Conservation (phyloP, 2,329 filamentous ascomycete species). For the Aspergillus puulaauensis region DNA sequence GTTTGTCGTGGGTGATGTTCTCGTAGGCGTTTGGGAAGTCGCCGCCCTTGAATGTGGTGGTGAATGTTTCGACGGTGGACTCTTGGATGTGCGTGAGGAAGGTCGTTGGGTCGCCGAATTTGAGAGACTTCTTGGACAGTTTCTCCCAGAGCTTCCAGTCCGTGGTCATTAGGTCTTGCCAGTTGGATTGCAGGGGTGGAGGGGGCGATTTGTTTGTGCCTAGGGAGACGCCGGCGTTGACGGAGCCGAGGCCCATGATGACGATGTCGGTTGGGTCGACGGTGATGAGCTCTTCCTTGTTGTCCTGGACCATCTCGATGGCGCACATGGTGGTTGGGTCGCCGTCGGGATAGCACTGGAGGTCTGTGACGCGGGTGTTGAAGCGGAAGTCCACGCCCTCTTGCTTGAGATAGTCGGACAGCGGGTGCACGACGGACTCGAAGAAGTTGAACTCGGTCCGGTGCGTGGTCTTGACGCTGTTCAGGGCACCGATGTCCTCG, state of each 20-base stretch:
- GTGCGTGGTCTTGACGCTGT: slow-evolving; percentile 21
- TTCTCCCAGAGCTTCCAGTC: slow-evolving; percentile 41
- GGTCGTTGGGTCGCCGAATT: slow-evolving; percentile 35
- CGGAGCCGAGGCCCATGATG: slow-evolving; percentile 41
- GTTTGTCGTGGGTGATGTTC: slow-evolving; percentile 32
- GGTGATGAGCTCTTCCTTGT: slow-evolving; percentile 21
- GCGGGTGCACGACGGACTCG: slow-evolving; percentile 25
- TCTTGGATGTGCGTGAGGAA: slow-evolving; percentile 34
- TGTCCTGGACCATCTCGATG: slow-evolving; percentile 25
- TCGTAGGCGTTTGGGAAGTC: slow-evolving; percentile 25
- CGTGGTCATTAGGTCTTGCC: slow-evolving; percentile 23
- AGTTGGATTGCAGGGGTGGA: slow-evolving; percentile 12
- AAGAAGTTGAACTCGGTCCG: slow-evolving; percentile 26
- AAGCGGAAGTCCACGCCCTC: slow-evolving; percentile 30
- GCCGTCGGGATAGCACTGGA: slow-evolving; percentile 19
- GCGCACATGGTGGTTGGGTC: slow-evolving; percentile 30
- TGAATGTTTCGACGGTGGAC: slow-evolving; percentile 40
- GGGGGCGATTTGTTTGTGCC: slow-evolving; percentile 30
- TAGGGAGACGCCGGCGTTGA: slow-evolving; percentile 32
- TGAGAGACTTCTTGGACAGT: slow-evolving; percentile 31
- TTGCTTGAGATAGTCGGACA: slow-evolving; percentile 23
- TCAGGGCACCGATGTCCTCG: slow-evolving; percentile 21
- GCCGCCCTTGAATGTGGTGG: slow-evolving; percentile 35
- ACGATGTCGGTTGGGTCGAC: slow-evolving; percentile 36
- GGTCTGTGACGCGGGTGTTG: slow-evolving; percentile 21